A percentile compares a stretch with the other conserved stretches of the same genome.
Conservation (phyloP, 2,329 filamentous ascomycete species). For the Alternaria atra region DNA sequence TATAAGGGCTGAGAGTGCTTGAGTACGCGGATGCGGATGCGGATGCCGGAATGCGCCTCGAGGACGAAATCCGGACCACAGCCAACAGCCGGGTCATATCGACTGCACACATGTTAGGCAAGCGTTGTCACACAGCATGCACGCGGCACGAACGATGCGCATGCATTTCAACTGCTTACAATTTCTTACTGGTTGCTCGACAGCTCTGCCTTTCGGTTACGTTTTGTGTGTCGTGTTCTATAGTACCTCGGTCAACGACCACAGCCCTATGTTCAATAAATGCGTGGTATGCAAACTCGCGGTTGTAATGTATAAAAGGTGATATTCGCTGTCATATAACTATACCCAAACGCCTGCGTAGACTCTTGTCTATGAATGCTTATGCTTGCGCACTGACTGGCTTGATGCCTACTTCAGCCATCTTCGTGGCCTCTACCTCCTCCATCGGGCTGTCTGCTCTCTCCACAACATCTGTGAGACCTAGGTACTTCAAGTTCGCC, state of each 20-base stretch:
- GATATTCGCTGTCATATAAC: background rate
- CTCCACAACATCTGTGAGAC: slow-evolving; percentile 46
- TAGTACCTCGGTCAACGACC: background rate
- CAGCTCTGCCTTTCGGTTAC: background rate
- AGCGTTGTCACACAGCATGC: background rate
- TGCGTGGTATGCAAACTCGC: background rate
- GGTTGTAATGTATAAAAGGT: background rate
- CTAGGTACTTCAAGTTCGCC: slow-evolving; percentile 44
- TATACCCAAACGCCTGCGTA: background rate
- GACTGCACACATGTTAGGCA: background rate
- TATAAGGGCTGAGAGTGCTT: background rate
- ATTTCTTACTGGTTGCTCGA: background rate
- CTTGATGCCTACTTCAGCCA: slow-evolving; percentile 43
- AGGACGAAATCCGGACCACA: background rate
- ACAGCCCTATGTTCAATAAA: background rate
- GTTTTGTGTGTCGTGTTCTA: background rate
- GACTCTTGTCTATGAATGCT: slow-evolving; percentile 1
- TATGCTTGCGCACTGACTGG: slow-evolving; percentile 38
- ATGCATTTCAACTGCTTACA: background rate
- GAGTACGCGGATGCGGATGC: background rate
- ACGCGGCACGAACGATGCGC: background rate
- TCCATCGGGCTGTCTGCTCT: slow-evolving; percentile 25
- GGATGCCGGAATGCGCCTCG: background rate
- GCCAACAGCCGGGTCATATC: background rate
- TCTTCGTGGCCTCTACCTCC: slow-evolving; percentile 28